phyloP scores from a whole-genome alignment of 2,329 filamentous ascomycete species.

The Knufia fluminis region DNA sequence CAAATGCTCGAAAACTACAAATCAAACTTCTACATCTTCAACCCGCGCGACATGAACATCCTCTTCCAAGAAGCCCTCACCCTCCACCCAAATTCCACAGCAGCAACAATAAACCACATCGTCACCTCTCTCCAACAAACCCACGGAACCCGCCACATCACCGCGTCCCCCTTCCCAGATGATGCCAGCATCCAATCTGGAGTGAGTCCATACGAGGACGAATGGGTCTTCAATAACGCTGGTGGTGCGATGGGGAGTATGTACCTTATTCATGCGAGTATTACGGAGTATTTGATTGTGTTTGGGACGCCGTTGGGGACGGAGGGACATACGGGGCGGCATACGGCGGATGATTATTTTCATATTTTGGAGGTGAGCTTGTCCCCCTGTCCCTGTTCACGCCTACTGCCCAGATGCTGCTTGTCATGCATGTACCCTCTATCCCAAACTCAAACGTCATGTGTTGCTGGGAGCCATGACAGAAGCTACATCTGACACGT shows the following conservation, averaged over 20 bases:
- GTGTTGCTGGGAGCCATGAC: no score
- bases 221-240: slow-evolving; percentile 83
- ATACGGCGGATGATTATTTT: slow-evolving; percentile 93
- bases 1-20: slow-evolving; percentile 6
- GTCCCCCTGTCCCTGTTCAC: no score
- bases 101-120: slow-evolving; percentile 55
- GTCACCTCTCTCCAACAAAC: slow-evolving; percentile 46
- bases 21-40: slow-evolving; percentile 21
- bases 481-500: no score
- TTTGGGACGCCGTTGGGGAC: slow-evolving; percentile 78
- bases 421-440: no score
- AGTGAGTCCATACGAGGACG: slow-evolving; percentile 36
- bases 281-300: slow-evolving; percentile 86
- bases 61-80: slow-evolving; percentile 19
- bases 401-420: background rate
- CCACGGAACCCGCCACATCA: slow-evolving; percentile 23
- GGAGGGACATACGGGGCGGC: slow-evolving; percentile 77
- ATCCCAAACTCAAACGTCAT: no score
- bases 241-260: slow-evolving; percentile 79
- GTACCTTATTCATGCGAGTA: slow-evolving; percentile 72
- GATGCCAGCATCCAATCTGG: slow-evolving; percentile 10
- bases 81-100: slow-evolving; percentile 35
- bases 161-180: slow-evolving; percentile 10
- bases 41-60: slow-evolving; percentile 18
- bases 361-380: slow-evolving; percentile 59